Evolutionary conservation across 2,329 filamentous ascomycete species (phyloP), one percentile per base, ranked within the genome.

Genomic region (Sclerotinia subarctica): DNA sequence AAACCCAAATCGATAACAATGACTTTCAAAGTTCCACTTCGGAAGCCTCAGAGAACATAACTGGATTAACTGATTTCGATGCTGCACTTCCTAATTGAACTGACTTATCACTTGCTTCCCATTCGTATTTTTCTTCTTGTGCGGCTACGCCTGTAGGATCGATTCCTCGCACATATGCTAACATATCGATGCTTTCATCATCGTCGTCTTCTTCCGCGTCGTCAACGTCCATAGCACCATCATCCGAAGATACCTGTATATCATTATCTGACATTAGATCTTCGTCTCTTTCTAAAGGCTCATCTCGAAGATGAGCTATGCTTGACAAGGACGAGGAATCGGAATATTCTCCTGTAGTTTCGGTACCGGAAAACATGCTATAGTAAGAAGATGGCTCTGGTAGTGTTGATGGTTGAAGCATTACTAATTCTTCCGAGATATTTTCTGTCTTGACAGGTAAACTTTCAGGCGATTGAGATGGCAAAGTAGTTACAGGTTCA

Each of bases 171-270:
- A 35, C 62, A 47, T 60, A 57, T 10, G 67, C 62, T 17, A 68
- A 26, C 67, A 68, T 66, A 29, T 68, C 67, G 15, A 68, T 59
- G 17, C 67, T 68, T 17, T 57, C 54, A 10, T 68, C 53, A 53
- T 68, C 60, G 10, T 68, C 65, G 1, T 47, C 57, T 32, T 53
- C 57, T 29, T 24, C 64, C 4, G 24, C 44, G 3, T 66, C 51
- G 19, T 68, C 51, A 7, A 66, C 10, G 26, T 66, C 46, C 52
- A 52, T 58, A 6, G 29, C 62, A 26, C 15, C 29, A 2, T 19
- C 52, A 52, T 64, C 29, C 5, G 59, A 64, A 51, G 51, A 63
- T 2, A 63, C 44, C n/a, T 64, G 59, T 21, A 64, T 56, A n/a
- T 47, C 59, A 29, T 64, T 49, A 1, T 68, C 51, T 24, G 42